Base-by-base conservation (phyloP, 2,329 filamentous ascomycete genomes). In the Chaetomiaceae sp. region DNA sequence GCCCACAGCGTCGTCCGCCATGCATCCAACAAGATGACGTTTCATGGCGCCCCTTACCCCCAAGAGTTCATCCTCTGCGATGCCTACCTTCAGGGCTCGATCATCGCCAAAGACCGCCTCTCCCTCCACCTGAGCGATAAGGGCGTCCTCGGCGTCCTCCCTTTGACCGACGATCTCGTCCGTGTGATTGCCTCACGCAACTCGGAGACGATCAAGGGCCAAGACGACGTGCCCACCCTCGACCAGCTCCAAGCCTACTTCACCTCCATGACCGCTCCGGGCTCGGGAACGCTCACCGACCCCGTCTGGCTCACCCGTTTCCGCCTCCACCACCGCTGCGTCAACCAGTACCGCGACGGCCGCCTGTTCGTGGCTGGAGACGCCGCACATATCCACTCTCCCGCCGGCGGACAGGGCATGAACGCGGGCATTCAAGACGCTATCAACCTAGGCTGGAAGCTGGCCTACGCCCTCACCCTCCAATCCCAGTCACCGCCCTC, bases 331-430 rank as follows among this genome's bases (percentile, higher is more conserved):
- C 67, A 74, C 56, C 64, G 72, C 6, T 66, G 70, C 25, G 68
- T 69, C 2, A 64, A 64, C 7, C 58, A 54, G 8, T 76, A 77
- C 57, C 71, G 72, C 5, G 67, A 69, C 19, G 71, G 73, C 2
- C 70, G 76, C 3, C 66, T 78, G 3, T 75, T 82, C 39, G 64
- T 83, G 0, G 77, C 74, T 2, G 78, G 79, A 13, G 79, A 83
- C 50, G 77, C 78, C 5, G 76, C 75, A 1, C 78, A 82, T 53
- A 77, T 77, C 12, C 77, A 81, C 53, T 76, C 69, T 33, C 76
- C 76, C 0, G 72, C 73, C 0, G 79, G 77, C 2, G 79, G 76
- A 0, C 78, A 80, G 58, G 79, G 79, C 1, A 76, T 82, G 56
- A 81, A 82, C 58, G 75, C 75, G 0, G 77, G 77, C 0, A 69